Percentiles rank a stretch among this genome's conserved stretches.
Conservation (phyloP, 2,329 filamentous ascomycete genomes). For the Claviceps humidiphila region DNA sequence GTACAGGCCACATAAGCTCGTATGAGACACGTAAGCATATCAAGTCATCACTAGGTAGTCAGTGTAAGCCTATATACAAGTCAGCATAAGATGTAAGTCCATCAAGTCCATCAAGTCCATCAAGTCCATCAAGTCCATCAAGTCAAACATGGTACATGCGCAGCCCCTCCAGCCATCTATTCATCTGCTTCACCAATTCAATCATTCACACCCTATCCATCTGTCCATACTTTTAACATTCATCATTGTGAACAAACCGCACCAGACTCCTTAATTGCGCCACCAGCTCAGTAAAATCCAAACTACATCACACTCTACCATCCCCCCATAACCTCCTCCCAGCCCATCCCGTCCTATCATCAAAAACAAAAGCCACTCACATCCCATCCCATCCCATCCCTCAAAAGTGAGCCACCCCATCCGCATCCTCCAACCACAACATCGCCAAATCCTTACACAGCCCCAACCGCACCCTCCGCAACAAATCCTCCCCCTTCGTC, state of each 20-base stretch:
- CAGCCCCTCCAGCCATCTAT: too few relatives aligned
- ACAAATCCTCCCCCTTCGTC: slow-evolving; percentile 54
- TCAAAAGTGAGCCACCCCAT: slow-evolving; percentile 34
- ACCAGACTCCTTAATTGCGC: background rate
- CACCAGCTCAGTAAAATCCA: background rate
- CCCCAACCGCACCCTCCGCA: slow-evolving; percentile 57
- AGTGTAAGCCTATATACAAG: too few relatives aligned
- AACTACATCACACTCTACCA: background rate
- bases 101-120: too few relatives aligned
- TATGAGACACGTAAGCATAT: too few relatives aligned
- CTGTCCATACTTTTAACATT: too few relatives aligned
- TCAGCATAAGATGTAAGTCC: too few relatives aligned
- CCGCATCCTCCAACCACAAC: slow-evolving; percentile 55
- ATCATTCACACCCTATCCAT: too few relatives aligned
- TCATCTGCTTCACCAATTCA: too few relatives aligned
- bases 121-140: too few relatives aligned
- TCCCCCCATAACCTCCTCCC: background rate
- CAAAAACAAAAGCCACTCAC: background rate
- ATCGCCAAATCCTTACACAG: slow-evolving; percentile 61
- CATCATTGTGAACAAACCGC: background rate
- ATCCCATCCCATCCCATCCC: background rate
- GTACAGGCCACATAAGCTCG: too few relatives aligned
- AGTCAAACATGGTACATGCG: too few relatives aligned
- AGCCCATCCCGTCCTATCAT: background rate
- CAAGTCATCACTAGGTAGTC: too few relatives aligned